These are phyloP conservation scores for Globisporangium solare DNA, from an alignment of 352 stramenopile species.

Conservation along the genomic window DNA sequence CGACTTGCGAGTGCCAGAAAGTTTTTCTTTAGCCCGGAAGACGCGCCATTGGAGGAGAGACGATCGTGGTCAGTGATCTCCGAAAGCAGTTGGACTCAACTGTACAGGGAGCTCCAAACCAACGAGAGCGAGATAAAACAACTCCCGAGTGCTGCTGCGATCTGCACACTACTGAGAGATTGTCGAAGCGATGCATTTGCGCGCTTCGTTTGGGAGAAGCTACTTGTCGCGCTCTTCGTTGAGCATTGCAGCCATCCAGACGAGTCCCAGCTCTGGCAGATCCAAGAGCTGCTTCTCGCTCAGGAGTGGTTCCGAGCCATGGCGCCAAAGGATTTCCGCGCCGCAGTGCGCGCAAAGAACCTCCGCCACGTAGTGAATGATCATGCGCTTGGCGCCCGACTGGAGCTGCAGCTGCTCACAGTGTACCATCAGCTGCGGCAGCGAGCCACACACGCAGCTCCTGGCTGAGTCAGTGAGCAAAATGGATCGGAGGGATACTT, in stretches of 20 bases:
- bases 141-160: slow-evolving; percentile 13
- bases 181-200: slow-evolving; percentile 37
- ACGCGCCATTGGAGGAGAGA: slow-evolving; percentile 19
- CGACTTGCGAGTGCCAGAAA: slow-evolving; percentile 18
- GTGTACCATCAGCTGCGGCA: slow-evolving; percentile 40
- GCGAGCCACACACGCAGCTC: too few species aligned
- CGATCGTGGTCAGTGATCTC: slow-evolving; percentile 27
- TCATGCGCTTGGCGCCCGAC: slow-evolving; percentile 24
- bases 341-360: slow-evolving; percentile 41
- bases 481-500: too few species aligned
- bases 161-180: slow-evolving; percentile 34
- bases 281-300: slow-evolving; percentile 17
- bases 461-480: too few species aligned
- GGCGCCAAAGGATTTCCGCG: slow-evolving; percentile 51
- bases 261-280: neutral
- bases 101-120: slow-evolving; percentile 19
- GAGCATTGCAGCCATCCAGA: neutral
- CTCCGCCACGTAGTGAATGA: slow-evolving; percentile 30
- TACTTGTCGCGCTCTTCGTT: slow-evolving; percentile 34
- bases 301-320: slow-evolving; percentile 29
- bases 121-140: neutral
- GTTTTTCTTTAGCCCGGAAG: slow-evolving; percentile 24
- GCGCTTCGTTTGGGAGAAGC: slow-evolving; percentile 46
- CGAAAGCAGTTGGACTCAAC: slow-evolving; percentile 39
- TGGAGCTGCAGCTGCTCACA: slow-evolving; percentile 38